Base-by-base conservation (phyloP, 2,329 filamentous ascomycete genomes). In the Penicillium polonicum region DNA sequence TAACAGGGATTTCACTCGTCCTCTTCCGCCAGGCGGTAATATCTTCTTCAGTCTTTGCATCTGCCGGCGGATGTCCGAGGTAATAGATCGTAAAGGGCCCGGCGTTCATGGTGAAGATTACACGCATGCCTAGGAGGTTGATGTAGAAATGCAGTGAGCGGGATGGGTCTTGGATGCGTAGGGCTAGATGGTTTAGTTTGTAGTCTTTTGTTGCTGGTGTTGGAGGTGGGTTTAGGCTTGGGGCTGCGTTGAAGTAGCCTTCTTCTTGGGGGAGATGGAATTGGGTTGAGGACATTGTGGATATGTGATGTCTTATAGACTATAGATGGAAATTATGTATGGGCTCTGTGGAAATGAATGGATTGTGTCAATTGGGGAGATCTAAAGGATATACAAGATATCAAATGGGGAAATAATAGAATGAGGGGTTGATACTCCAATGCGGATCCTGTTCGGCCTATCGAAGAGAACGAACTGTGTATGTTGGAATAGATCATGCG, bases 51-150 rank as follows among this genome's bases (percentile, higher is more conserved):
- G 39, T 52, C 44, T 71, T 54, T n/a, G 63, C 65, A 13, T 64
- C 55, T 15, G 70, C 68, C 13, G 70, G 67, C 4, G 74, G 74
- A 42, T 76, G 72, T 7, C 72, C 74, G 6, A 76, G 70, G 54
- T 76, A 76, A 61, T 76, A 76, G 52, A 76, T 71, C 8, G 73
- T 76, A 61, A 73, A 75, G 8, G 73, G 74, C 8, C 74, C 73
- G 35, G 70, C 65, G 50, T 76, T 76, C 68, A 76, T 71, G 23
- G 67, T 73, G 57, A 75, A 76, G 25, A 76, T 64, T 5, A 74
- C 68, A 10, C 74, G 72, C 73, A 77, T 76, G 52, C 73, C 74
- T 63, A 76, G 70, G 9, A 75, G 67, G 36, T 73, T 59, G 43
- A 75, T 64, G 51, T 76, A 76, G 64, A 76, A 77, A 49, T 72